Evolutionary conservation across 169 alveolate genomes (phyloP).

Genomic region (Cryptosporidium parvum): DNA sequence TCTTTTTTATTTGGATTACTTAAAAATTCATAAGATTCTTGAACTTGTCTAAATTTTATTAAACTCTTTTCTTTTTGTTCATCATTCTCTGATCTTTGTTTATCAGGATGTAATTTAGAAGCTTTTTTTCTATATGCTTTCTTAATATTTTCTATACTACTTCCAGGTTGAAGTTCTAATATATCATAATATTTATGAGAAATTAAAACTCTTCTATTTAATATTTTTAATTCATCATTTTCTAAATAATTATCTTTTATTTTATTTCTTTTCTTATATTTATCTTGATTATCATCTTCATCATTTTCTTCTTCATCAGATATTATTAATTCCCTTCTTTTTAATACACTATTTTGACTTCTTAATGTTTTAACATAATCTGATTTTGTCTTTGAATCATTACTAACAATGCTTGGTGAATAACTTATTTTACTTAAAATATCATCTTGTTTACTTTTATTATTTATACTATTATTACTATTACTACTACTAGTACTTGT

Average conservation of each 20-base stretch:
- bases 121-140: conserved; percentile 53
- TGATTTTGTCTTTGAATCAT: conserved; percentile 1
- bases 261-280: not conserved
- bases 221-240: not conserved
- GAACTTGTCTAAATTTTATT: conserved; percentile 12
- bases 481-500: not conserved
- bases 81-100: not conserved
- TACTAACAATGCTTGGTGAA: not conserved
- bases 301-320: not conserved
- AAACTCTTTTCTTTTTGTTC: conserved; percentile 5
- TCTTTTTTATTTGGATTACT: conserved; percentile 60
- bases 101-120: conserved; percentile 51
- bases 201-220: conserved; percentile 6
- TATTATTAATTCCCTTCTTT: not conserved
- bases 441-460: not conserved
- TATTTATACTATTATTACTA: not conserved
- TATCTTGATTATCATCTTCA: not conserved
- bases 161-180: conserved; percentile 6
- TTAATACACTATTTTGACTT: not conserved
- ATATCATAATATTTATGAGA: conserved; percentile 34
- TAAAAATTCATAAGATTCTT: conserved; percentile 44
- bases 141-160: not conserved
- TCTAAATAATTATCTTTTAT: not conserved
- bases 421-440: not conserved
- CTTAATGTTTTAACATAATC: not conserved